Evolutionary conservation across 108 stramenopile species (phyloP), one percentile per base, ranked within the genome.

Genomic region (Licmophora abbreviata): DNA sequence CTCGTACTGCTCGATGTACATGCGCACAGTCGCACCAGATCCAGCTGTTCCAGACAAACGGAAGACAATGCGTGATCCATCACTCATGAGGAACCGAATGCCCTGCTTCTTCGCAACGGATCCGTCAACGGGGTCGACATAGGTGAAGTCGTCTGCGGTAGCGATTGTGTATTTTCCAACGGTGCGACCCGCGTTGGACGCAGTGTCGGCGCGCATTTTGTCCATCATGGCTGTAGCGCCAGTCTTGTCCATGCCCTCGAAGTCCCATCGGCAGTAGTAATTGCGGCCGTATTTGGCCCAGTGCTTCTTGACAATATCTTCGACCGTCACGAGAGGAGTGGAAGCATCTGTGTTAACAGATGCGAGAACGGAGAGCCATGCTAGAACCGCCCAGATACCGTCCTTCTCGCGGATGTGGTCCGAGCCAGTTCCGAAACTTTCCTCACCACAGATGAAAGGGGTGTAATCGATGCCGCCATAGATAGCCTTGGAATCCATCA

Each of bases 401-500:
- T 99, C 99, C 93, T 99, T 99, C 66, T 99, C 99, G 44, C 99
- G 79, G 24, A 99, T 76, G 76, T 99, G 99, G 63, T 96, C 84
- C 6, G 88, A 92, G 33, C 99, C 99, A 32, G 97, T 99, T 41
- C 99, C 99, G 61, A 99, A 99, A 60, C 85, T 87, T 63, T 99
- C 99, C 64, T 99, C 99, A 27, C 99, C 99, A 66, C 99, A 99
- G 61, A 99, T 86, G 63, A 99, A 93, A n/a, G 99, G 99, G 44
- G 93, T 92, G 74, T 94, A 98, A 65, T 99, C 91, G 45, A 69
- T 72, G 18, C 84, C 91, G 24, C 76, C 79, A 63, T 76, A 94
- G 37, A 94, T 67, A 17, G 59, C 88, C 69, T 95, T 94, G 61
- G 93, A 94, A 67, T 98, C 97, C 99, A 99, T 99, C 49, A 97